Evolutionary conservation across 1,284 basidiomycete genomes (phyloP).

Genomic region (Xerocomus amazonicus): DNA sequence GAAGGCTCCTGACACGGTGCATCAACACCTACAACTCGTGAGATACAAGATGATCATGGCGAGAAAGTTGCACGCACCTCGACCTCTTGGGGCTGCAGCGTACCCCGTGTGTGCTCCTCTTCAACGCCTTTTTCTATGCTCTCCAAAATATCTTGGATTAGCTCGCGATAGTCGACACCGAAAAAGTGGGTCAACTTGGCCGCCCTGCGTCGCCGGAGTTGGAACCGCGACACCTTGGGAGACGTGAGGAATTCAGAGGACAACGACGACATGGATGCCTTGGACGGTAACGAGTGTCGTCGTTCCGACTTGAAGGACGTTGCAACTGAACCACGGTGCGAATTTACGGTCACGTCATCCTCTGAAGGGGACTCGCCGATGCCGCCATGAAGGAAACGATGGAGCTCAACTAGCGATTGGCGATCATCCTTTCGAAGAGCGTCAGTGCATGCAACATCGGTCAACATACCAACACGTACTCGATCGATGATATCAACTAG

Average conservation of each 20-base stretch:
- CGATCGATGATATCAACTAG: conserved; percentile 71
- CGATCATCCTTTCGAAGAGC: conserved; percentile 56
- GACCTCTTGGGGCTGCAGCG: conserved; percentile 60
- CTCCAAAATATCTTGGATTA: conserved; percentile 71
- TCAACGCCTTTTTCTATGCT: conserved; percentile 74
- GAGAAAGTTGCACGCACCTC: conserved; percentile 47
- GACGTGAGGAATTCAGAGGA: conserved; percentile 44
- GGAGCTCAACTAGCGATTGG: conserved; percentile 67
- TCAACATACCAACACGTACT: conserved; percentile 41
- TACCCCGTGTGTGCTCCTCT: conserved; percentile 60
- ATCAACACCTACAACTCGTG: conserved; percentile 52
- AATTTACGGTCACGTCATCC: conserved; percentile 21
- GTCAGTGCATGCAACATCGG: conserved; percentile 2
- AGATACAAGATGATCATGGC: neutral
- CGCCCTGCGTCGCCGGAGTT: conserved; percentile 63
- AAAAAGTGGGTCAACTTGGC: conserved; percentile 82
- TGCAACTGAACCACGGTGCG: conserved; percentile 23
- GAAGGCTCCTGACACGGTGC: conserved; percentile 56
- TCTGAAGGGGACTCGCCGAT: conserved; percentile 18
- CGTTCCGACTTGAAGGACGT: conserved; percentile 53
- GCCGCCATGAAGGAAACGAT: conserved; percentile 57
- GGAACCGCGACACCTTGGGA: conserved; percentile 54
- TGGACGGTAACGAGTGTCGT: conserved; percentile 64
- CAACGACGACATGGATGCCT: conserved; percentile 58
- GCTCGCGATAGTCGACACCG: conserved; percentile 73